Evolutionary conservation across 192 early-diverging fungal genomes (phyloP).

Genomic region (Entophlyctis helioformis): DNA sequence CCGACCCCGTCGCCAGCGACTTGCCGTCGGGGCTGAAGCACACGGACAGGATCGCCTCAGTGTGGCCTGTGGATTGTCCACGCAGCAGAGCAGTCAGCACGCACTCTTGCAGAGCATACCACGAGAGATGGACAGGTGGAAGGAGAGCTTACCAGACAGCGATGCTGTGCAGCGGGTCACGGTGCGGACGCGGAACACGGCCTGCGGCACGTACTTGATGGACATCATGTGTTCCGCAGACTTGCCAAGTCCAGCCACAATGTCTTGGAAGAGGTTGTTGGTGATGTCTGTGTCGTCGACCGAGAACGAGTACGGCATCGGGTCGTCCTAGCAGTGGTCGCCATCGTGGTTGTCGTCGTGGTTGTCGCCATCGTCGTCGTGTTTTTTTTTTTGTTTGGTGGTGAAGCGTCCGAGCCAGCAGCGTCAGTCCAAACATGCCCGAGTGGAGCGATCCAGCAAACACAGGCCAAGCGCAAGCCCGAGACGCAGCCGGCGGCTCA

Average conservation of each 20-base stretch:
- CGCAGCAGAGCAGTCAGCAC: too few relatives aligned
- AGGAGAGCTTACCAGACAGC: slow-evolving; percentile 41
- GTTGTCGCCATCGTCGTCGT: not conserved
- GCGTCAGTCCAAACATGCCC: too few relatives aligned
- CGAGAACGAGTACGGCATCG: slow-evolving; percentile 87
- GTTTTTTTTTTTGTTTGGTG: too few relatives aligned
- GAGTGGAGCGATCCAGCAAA: too few relatives aligned
- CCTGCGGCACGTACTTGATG: slow-evolving; percentile 90
- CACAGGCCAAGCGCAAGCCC: too few relatives aligned
- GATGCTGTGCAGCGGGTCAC: slow-evolving; percentile 88
- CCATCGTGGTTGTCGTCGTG: too few relatives aligned
- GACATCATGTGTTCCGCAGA: slow-evolving; percentile 84
- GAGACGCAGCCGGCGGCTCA: slow-evolving; percentile 27
- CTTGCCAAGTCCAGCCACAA: slow-evolving; percentile 57
- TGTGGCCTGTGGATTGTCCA: slow-evolving; percentile 49
- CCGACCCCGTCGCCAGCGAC: slow-evolving; percentile 88
- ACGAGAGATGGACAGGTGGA: too few relatives aligned
- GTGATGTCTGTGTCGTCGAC: slow-evolving; percentile 77
- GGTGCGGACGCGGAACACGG: slow-evolving; percentile 85
- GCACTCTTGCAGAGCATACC: too few relatives aligned
- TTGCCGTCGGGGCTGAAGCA: slow-evolving; percentile 83
- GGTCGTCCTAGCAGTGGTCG: too few relatives aligned
- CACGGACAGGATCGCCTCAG: slow-evolving; percentile 83
- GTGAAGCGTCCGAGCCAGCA: too few relatives aligned
- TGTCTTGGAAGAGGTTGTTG: slow-evolving; percentile 62